Base-by-base conservation (phyloP, 106 monocot species). In the Acorus calamus region DNA sequence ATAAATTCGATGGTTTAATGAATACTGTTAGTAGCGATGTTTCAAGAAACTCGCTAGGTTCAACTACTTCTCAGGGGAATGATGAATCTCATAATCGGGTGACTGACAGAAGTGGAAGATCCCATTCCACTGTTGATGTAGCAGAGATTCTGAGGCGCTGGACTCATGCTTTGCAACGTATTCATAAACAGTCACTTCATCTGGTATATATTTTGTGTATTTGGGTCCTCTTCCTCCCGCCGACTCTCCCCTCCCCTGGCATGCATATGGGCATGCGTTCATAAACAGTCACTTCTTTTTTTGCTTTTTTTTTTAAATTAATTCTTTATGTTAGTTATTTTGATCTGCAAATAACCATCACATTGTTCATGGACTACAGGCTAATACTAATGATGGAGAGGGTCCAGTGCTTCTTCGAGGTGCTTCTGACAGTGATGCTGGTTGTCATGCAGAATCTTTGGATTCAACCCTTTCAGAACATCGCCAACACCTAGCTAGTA, bases 151-250 rank as follows among this genome's bases (percentile, higher is more conserved):
- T 99, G 56, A 80, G 98, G 70, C 85, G 98, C 7, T 99, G 98
- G 98, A 92, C 92, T 55, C 98, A 99, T 81, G 98, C 98, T 53
- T 81, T 99, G 69, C 92, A 99, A 55, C 78, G 88, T 57, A 92
- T 99, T 53, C 98, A 99, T 74, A 92, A 92, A 61, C 92, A 99
- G 67, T 99, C 98, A 55, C 80, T 99, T 71, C 79, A 92, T 60
- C 47, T 99, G 86, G 98, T 99, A 73, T 66, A 73, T 28, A 28
- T 28, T 28, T 28, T 28, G 28, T 28, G 28, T 28, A 28, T 28
- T 28, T 28, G 28, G 28, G 28, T 28, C 28, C 28, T 28, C 28
- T 28, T 28, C 28, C 28, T 28, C 28, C 28, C 28, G 28, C 28
- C 28, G 0, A 28, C 28, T 28, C 28, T 28, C 28, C 28, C 28